These are phyloP conservation scores for Pholiota molesta DNA, from an alignment of 768 basidiomycete species.

Conservation along the genomic window DNA sequence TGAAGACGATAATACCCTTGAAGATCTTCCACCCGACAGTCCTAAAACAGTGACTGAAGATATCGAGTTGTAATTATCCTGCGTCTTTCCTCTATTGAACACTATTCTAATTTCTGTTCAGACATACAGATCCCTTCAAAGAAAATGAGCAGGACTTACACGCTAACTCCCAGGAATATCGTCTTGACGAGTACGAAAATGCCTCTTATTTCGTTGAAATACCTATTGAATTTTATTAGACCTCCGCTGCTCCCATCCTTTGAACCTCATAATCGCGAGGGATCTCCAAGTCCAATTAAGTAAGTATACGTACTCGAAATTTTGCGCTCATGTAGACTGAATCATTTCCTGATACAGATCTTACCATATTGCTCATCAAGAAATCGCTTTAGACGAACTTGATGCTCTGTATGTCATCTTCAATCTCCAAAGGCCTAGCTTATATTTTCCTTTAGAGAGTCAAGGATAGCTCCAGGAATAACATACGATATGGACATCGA, in stretches of 20 bases:
- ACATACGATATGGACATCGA: background rate
- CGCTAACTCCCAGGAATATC: conserved; percentile 6
- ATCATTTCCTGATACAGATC: background rate
- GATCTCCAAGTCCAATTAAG: conserved; percentile 17
- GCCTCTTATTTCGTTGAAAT: background rate
- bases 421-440: background rate
- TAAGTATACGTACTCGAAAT: background rate
- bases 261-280: conserved; percentile 5
- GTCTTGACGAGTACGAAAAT: conserved; percentile 16
- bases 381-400: background rate
- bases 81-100: no score
- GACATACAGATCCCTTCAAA: background rate
- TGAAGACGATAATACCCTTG: conserved; percentile 14
- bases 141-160: background rate
- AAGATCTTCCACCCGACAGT: conserved; percentile 1
- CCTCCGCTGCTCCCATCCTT: conserved; percentile 15
- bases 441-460: background rate
- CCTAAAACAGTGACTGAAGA: background rate
- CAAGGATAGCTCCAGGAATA: background rate
- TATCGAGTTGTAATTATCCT: background rate
- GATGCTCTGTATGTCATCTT: background rate
- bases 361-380: background rate
- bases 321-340: no score
- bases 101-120: background rate
- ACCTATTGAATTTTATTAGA: conserved; percentile 1